These are phyloP conservation scores for Funneliformis geosporum DNA, from an alignment of 192 early-diverging fungal genomes.

Conservation along the genomic window DNA sequence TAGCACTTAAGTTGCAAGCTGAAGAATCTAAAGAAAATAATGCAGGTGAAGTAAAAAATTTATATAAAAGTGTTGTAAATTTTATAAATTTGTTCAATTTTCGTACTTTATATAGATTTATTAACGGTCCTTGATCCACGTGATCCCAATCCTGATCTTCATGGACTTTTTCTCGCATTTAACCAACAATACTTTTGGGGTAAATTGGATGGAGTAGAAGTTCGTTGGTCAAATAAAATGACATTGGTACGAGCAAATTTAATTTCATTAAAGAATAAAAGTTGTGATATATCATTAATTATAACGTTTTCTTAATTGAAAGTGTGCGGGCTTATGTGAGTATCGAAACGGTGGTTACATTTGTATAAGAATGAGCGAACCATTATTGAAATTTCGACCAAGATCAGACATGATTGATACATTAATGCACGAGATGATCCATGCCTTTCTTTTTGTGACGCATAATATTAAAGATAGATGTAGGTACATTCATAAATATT, in stretches of 20 bases:
- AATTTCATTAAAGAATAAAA: no score
- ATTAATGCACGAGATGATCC: slow-evolving; percentile 72
- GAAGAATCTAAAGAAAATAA: neutral
- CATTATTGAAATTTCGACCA: slow-evolving; percentile 66
- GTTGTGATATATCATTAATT: neutral
- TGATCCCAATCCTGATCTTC: slow-evolving; percentile 52
- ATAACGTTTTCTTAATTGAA: neutral
- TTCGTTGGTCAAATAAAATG: slow-evolving; percentile 59
- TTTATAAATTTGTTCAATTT: no score
- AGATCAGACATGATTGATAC: slow-evolving; percentile 62
- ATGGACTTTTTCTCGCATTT: slow-evolving; percentile 54
- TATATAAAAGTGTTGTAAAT: neutral
- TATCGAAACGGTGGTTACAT: slow-evolving; percentile 51
- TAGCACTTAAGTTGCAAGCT: slow-evolving; percentile 9
- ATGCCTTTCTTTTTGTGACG: slow-evolving; percentile 68
- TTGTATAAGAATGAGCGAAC: slow-evolving; percentile 59
- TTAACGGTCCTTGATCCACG: neutral
- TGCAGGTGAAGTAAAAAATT: neutral
- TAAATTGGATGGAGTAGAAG: slow-evolving; percentile 54
- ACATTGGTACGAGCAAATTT: slow-evolving; percentile 43
- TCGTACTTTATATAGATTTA: neutral
- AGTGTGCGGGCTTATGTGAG: slow-evolving; percentile 60
- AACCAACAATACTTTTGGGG: slow-evolving; percentile 59
- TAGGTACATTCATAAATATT: slow-evolving; percentile 5
- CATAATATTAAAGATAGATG: slow-evolving; percentile 49